Conservation (phyloP, 768 basidiomycete species). For the Phylloporus sp. region DNA sequence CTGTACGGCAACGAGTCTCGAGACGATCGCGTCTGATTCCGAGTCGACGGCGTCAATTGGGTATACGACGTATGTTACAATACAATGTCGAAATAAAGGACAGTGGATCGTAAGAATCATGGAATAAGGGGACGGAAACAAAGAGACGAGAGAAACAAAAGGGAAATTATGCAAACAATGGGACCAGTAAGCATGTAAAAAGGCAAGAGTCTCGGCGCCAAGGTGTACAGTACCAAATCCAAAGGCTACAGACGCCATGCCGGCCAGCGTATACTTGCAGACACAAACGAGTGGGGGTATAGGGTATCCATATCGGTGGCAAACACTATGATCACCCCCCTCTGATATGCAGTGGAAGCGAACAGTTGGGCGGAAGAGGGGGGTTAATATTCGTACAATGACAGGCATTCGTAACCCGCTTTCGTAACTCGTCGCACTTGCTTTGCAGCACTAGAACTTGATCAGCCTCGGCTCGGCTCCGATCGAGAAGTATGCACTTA, state of each 20-base stretch:
- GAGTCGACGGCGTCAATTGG: background rate
- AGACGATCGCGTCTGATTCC: background rate
- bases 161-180: constrained; percentile 9
- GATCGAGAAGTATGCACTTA: constrained; percentile 25
- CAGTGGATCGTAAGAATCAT: background rate
- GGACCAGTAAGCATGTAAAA: constrained; percentile 10
- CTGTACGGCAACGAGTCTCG: constrained; percentile 10
- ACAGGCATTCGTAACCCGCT: constrained; percentile 47
- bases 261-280: constrained; percentile 25
- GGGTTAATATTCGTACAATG: constrained; percentile 36
- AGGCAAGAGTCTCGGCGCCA: constrained; percentile 1
- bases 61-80: constrained; percentile 15
- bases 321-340: constrained; percentile 18
- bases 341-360: constrained; percentile 34
- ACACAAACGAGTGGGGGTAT: constrained; percentile 25
- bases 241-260: constrained; percentile 29
- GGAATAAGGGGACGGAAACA: background rate
- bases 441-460: constrained; percentile 39
- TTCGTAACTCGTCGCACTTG: constrained; percentile 46
- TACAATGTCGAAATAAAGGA: constrained; percentile 9
- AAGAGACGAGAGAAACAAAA: constrained; percentile 15
- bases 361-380: constrained; percentile 37
- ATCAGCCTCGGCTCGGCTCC: constrained; percentile 9
- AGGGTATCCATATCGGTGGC: constrained; percentile 11
- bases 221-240: constrained; percentile 26